These are phyloP conservation scores for Glaciozyma antarctica DNA, from an alignment of 768 basidiomycete species.

Conservation along the genomic window DNA sequence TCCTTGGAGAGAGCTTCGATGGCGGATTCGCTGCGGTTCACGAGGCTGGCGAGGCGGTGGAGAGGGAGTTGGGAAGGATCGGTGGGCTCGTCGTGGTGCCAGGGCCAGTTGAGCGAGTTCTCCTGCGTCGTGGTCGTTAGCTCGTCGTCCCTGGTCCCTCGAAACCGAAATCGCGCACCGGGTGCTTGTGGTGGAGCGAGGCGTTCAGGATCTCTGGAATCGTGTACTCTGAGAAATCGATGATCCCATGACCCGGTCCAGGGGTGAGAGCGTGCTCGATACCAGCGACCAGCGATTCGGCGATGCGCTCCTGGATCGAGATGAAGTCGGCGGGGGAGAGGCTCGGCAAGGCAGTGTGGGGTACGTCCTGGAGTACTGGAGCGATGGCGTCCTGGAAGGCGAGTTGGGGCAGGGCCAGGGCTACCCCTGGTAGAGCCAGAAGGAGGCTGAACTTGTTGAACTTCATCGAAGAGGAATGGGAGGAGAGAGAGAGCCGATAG, in stretches of 20 bases:
- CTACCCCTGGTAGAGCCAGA: too few relatives aligned
- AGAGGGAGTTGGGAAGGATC: conserved; percentile 27
- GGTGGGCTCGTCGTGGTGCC: not conserved
- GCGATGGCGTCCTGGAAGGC: too few relatives aligned
- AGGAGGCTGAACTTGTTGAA: too few relatives aligned
- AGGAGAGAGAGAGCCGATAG: too few relatives aligned
- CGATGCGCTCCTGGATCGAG: conserved; percentile 4
- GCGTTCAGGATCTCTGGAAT: conserved; percentile 35
- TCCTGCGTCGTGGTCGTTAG: not conserved
- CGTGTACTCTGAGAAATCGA: conserved; percentile 31
- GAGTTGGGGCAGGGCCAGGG: too few relatives aligned
- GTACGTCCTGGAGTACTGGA: too few relatives aligned
- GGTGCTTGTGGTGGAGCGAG: conserved; percentile 16
- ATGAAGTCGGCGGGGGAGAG: conserved; percentile 20
- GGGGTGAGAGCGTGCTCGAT: not conserved
- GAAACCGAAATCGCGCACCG: not conserved
- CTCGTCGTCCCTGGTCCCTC: not conserved
- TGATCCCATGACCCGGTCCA: not conserved
- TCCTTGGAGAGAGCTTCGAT: conserved; percentile 8
- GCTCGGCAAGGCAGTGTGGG: not conserved
- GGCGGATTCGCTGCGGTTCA: conserved; percentile 23
- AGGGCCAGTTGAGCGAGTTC: not conserved
- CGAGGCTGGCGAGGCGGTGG: conserved; percentile 27
- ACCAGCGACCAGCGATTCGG: not conserved
- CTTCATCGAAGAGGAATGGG: too few relatives aligned